Evolutionary conservation across 2,329 filamentous ascomycete genomes (phyloP).

Genomic region (Xylariaceae sp.): DNA sequence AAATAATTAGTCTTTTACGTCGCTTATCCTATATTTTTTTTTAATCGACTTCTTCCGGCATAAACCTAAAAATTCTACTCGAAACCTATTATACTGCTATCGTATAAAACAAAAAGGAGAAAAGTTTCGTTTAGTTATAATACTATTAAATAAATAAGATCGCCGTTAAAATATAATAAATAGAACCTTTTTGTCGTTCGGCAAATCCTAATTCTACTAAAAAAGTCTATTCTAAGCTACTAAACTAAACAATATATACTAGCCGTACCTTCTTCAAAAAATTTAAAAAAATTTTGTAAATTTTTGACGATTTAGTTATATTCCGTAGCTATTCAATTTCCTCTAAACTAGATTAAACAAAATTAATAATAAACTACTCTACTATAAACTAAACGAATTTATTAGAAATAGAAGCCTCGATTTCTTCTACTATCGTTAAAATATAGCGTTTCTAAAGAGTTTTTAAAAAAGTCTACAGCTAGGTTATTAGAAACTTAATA

Average conservation of each 20-base stretch:
- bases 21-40: too few species aligned
- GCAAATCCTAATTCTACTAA: background rate
- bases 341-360: background rate
- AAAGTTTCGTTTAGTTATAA: too few species aligned
- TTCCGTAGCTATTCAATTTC: background rate
- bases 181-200: background rate
- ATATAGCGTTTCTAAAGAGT: background rate
- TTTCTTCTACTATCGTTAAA: background rate
- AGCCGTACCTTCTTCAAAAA: background rate
- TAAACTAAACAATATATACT: conserved; percentile 13
- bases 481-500: background rate
- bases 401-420: background rate
- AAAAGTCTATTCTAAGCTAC: background rate
- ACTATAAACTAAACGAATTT: background rate
- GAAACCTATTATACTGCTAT: too few species aligned
- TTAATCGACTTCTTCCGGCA: too few species aligned
- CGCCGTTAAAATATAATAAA: too few species aligned
- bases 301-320: background rate
- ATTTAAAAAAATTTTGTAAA: background rate
- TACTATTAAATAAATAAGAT: too few species aligned
- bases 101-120: too few species aligned
- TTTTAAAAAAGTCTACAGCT: background rate
- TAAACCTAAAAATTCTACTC: too few species aligned
- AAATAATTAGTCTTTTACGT: too few species aligned
- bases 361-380: background rate